Percentiles rank a stretch among this genome's conserved stretches.
Conservation (phyloP, 805 yeast genomes). For the Saturnispora gosingensis region DNA sequence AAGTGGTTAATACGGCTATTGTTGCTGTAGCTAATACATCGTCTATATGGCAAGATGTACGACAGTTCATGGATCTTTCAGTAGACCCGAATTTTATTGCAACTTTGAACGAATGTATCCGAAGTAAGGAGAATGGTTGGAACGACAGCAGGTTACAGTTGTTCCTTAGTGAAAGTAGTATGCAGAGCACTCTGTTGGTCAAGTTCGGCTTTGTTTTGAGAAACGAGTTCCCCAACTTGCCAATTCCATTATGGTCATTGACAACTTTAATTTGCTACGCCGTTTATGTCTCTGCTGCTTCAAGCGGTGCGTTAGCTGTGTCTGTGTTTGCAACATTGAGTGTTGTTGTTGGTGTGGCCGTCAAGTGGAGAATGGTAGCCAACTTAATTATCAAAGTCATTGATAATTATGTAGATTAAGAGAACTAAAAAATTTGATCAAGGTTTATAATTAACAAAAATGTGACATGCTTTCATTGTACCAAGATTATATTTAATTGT, state of each 20-base stretch:
- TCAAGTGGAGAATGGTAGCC: conserved; percentile 3
- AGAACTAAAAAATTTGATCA: neutral
- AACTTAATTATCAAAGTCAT: neutral
- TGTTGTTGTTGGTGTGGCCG: conserved; percentile 1
- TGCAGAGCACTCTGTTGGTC: neutral
- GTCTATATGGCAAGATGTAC: conserved; percentile 3
- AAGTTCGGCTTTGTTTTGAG: conserved; percentile 2
- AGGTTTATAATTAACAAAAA: neutral
- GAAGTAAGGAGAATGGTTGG: neutral
- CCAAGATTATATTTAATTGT: neutral
- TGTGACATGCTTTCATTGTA: neutral
- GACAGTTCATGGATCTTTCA: conserved; percentile 2
- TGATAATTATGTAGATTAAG: neutral
- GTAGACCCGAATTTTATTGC: neutral
- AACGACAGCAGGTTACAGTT: neutral
- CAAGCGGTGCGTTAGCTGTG: neutral
- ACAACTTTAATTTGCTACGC: conserved; percentile 1
- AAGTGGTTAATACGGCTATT: neutral
- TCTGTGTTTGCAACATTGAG: conserved; percentile 1
- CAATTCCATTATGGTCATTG: conserved; percentile 3
- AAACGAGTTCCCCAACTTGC: conserved; percentile 2
- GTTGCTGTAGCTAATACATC: conserved; percentile 1
- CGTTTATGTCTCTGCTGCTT: conserved; percentile 3
- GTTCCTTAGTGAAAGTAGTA: neutral
- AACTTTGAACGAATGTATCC: neutral